phyloP scores from a whole-genome alignment of 2,329 filamentous ascomycete species.

The Aureobasidium sp. region DNA sequence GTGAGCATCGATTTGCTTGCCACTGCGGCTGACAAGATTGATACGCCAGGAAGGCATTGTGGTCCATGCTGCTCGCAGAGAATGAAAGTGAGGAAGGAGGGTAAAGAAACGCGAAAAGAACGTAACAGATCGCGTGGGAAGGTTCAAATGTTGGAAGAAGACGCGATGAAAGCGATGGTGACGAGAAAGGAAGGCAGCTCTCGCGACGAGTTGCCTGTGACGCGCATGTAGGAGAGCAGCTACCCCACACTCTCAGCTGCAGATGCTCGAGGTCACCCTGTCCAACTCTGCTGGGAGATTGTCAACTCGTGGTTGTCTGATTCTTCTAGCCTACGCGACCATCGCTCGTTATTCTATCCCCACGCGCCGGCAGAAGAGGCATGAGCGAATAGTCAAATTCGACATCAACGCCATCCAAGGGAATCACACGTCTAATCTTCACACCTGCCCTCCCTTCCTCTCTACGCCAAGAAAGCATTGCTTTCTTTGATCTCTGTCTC shows the following conservation, averaged over 20 bases:
- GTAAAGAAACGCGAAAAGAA: background rate
- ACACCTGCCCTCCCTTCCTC: background rate
- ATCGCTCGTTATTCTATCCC: background rate
- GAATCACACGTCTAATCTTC: background rate
- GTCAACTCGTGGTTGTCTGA: background rate
- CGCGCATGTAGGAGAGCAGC: slow-evolving; percentile 1
- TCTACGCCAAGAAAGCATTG: background rate
- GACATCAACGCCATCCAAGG: background rate
- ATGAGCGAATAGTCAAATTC: background rate
- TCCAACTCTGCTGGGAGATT: background rate
- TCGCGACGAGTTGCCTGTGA: background rate
- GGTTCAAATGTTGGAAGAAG: background rate
- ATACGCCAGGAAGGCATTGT: background rate
- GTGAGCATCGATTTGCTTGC: background rate
- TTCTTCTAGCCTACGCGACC: background rate
- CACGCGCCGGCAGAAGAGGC: background rate
- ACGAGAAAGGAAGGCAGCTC: background rate
- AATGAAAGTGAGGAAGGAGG: background rate
- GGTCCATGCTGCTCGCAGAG: background rate
- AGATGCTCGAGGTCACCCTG: background rate
- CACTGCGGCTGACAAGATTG: background rate
- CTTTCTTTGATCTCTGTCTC: background rate
- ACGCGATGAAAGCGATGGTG: background rate
- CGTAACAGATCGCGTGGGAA: background rate
- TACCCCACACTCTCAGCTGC: background rate